These are phyloP conservation scores for Colletotrichum cuscutae DNA, from an alignment of 2,329 filamentous ascomycete species.

Conservation along the genomic window DNA sequence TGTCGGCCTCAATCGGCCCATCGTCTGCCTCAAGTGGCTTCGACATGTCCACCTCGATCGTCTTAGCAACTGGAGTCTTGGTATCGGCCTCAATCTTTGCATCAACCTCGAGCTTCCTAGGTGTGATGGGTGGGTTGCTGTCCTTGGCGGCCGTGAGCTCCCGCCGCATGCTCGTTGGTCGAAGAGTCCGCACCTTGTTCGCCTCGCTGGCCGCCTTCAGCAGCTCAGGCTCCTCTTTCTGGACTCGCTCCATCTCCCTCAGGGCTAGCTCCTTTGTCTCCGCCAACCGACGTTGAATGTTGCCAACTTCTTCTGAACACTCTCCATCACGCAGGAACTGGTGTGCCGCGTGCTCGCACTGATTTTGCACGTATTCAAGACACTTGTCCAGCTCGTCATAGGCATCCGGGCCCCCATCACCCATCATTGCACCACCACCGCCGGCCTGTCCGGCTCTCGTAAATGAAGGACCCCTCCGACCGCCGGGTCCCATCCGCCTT, in stretches of 20 bases:
- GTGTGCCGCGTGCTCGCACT: constrained; percentile 88
- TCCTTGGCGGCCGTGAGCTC: constrained; percentile 47
- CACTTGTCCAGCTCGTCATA: constrained; percentile 82
- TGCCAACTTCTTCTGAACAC: constrained; percentile 79
- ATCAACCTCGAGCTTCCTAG: constrained; percentile 46
- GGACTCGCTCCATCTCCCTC: constrained; percentile 67
- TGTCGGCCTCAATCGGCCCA: constrained; percentile 40
- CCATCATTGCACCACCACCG: constrained; percentile 19
- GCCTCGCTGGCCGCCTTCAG: constrained; percentile 51
- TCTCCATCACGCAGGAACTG: constrained; percentile 90
- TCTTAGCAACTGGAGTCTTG: constrained; percentile 14
- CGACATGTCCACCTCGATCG: constrained; percentile 23
- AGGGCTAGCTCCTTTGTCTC: constrained; percentile 71
- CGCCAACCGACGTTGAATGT: constrained; percentile 72
- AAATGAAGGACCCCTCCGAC: constrained; percentile 32
- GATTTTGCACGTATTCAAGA: constrained; percentile 81
- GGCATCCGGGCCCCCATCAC: constrained; percentile 52
- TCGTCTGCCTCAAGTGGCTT: constrained; percentile 31
- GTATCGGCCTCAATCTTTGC: constrained; percentile 37
- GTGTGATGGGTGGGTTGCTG: constrained; percentile 23
- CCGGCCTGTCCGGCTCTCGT: constrained; percentile 31
- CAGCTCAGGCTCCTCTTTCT: constrained; percentile 61
- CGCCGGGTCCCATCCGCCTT: constrained; percentile 43
- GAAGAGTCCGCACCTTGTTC: constrained; percentile 58
- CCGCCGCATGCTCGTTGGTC: constrained; percentile 64